phyloP scores from a whole-genome alignment of 2,329 filamentous ascomycete species.

The Aspergillus ibericus region DNA sequence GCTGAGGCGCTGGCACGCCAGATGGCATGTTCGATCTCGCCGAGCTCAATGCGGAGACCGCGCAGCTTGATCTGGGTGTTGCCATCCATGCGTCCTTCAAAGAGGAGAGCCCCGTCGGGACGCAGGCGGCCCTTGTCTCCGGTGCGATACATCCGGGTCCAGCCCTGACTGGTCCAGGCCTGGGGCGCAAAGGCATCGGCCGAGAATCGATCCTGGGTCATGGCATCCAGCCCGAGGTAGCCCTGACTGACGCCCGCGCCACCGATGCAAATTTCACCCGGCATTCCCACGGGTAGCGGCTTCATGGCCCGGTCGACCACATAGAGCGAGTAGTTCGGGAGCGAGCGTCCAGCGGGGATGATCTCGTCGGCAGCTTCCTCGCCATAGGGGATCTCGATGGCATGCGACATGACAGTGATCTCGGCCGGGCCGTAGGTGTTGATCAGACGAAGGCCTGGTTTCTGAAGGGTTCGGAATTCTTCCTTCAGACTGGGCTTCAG shows the following conservation, averaged over 20 bases:
- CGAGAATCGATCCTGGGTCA: constrained; percentile 23
- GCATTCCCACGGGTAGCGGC: constrained; percentile 41
- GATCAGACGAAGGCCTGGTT: constrained; percentile 15
- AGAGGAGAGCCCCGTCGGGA: constrained; percentile 26
- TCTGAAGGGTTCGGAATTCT: constrained; percentile 16
- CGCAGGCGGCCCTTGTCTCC: constrained; percentile 30
- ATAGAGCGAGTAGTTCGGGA: constrained; percentile 42
- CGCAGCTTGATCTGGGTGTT: constrained; percentile 28
- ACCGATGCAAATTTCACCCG: constrained; percentile 48
- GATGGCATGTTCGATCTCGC: constrained; percentile 41
- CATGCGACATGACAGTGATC: constrained; percentile 21
- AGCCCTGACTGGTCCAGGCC: not conserved
- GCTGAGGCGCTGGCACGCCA: not conserved
- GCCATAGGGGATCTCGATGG: constrained; percentile 14
- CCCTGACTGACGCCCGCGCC: constrained; percentile 24
- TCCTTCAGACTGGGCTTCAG: constrained; percentile 8
- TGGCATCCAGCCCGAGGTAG: constrained; percentile 18
- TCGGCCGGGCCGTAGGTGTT: constrained; percentile 35
- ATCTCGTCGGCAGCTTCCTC: not conserved
- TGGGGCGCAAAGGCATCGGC: not conserved
- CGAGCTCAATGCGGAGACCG: constrained; percentile 45
- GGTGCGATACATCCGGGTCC: constrained; percentile 21
- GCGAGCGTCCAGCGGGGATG: constrained; percentile 21
- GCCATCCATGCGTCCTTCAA: constrained; percentile 27
- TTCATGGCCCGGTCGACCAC: constrained; percentile 43